phyloP scores from a whole-genome alignment of 176 grass and related monocot genomes.

The Carex kokanica region DNA sequence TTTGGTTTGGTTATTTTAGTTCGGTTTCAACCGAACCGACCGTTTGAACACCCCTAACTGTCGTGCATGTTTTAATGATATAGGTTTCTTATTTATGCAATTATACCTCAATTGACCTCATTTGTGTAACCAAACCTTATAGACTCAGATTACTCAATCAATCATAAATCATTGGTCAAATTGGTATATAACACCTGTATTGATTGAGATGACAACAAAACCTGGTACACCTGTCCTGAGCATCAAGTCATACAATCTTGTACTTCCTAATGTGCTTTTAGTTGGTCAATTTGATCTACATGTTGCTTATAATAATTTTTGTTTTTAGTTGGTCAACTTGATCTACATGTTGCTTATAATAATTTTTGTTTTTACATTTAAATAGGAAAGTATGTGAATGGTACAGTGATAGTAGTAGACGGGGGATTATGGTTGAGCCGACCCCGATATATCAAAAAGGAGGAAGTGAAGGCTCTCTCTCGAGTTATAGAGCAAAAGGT shows the following conservation, averaged over 20 bases:
- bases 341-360: not conserved
- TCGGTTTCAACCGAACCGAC: no score
- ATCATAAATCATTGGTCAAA: not conserved
- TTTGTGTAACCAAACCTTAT: not conserved
- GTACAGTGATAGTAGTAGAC: slow-evolving; percentile 75
- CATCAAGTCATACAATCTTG: not conserved
- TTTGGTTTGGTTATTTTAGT: no score
- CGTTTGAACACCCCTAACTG: no score
- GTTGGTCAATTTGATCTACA: not conserved
- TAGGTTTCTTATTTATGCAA: slow-evolving; percentile 6
- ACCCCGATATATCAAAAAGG: slow-evolving; percentile 50
- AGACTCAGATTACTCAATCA: not conserved
- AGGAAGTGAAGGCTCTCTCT: slow-evolving; percentile 77
- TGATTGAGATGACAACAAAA: not conserved
- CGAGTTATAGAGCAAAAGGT: slow-evolving; percentile 56
- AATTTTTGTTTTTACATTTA: not conserved
- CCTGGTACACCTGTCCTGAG: not conserved
- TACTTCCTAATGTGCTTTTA: not conserved
- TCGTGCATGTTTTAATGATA: not conserved
- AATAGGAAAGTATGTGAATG: slow-evolving; percentile 94
- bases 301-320: not conserved
- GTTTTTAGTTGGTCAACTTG: not conserved
- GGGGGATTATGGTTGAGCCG: slow-evolving; percentile 87
- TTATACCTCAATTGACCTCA: not conserved
- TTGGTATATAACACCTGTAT: not conserved